Conservation (phyloP, 2,329 filamentous ascomycete genomes). For the Trichoderma arundinaceum region DNA sequence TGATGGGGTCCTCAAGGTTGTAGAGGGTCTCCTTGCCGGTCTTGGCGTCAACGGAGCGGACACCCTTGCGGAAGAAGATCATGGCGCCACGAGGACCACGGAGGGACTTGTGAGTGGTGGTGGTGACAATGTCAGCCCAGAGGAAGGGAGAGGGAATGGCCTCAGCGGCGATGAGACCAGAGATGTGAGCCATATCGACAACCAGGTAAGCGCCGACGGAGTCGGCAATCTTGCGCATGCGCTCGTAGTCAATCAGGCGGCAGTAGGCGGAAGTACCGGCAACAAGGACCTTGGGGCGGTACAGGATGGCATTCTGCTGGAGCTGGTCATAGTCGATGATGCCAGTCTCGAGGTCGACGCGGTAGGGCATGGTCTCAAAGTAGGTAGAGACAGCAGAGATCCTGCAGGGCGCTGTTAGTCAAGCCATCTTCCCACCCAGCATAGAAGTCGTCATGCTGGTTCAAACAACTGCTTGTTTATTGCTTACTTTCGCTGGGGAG, state of each 20-base stretch:
- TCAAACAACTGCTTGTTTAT: not conserved
- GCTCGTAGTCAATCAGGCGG: constrained; percentile 93
- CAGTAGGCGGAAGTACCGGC: constrained; percentile 98
- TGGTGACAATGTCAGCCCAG: constrained; percentile 94
- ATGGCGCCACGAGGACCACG: constrained; percentile 97
- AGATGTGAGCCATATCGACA: constrained; percentile 99
- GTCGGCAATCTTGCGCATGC: constrained; percentile 96
- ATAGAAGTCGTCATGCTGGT: not conserved
- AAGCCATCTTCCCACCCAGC: not conserved
- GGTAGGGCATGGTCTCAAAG: constrained; percentile 98
- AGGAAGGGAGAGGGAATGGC: constrained; percentile 94
- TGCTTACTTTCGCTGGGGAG: constrained; percentile 82
- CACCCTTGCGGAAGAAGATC: constrained; percentile 99
- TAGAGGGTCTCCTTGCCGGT: constrained; percentile 88
- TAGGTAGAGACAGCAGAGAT: constrained; percentile 98
- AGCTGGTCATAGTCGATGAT: constrained; percentile 97
- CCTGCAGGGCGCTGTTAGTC: constrained; percentile 46
- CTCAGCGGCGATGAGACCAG: constrained; percentile 87
- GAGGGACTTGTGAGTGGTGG: constrained; percentile 98
- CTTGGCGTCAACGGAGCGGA: constrained; percentile 88
- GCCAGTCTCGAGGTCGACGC: constrained; percentile 85
- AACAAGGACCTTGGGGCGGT: constrained; percentile 94
- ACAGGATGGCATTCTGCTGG: constrained; percentile 86
- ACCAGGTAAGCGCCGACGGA: constrained; percentile 92
- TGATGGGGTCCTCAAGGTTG: constrained; percentile 94